phyloP scores from a whole-genome alignment of 306 rosid genomes.

The Mimosa pudica region DNA sequence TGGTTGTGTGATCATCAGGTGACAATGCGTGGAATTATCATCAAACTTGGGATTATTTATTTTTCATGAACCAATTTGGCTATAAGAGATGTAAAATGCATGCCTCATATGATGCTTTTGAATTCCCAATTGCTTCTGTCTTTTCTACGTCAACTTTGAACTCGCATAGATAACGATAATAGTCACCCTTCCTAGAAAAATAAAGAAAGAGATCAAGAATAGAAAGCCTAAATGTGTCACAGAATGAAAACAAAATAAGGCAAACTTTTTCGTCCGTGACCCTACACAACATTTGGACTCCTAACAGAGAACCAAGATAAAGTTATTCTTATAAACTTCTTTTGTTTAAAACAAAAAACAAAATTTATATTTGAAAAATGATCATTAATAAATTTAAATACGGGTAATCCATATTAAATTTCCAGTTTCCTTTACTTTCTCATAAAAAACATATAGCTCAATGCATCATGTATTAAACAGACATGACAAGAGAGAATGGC shows the following conservation, averaged over 20 bases:
- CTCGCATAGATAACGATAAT: constrained; percentile 72
- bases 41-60: neutral
- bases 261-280: constrained; percentile 5
- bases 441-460: neutral
- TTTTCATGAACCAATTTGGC: constrained; percentile 6
- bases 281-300: neutral
- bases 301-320: neutral
- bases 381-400: too few species aligned
- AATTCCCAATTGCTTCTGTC: constrained; percentile 68
- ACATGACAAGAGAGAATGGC: neutral
- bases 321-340: too few species aligned
- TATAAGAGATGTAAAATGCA: constrained; percentile 28
- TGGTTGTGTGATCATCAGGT: constrained; percentile 27
- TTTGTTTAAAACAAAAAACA: too few species aligned
- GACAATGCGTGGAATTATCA: neutral
- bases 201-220: constrained; percentile 16
- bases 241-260: neutral
- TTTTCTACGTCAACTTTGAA: constrained; percentile 62
- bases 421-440: too few species aligned
- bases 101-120: constrained; percentile 76
- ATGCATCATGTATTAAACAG: constrained; percentile 14
- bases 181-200: constrained; percentile 71
- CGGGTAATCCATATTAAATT: too few species aligned
- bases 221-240: constrained; percentile 3
- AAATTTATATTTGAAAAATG: too few species aligned